Evolutionary conservation across 495 filamentous ascomycete species (phyloP).

Genomic region (Lasiosphaeria ovina): DNA sequence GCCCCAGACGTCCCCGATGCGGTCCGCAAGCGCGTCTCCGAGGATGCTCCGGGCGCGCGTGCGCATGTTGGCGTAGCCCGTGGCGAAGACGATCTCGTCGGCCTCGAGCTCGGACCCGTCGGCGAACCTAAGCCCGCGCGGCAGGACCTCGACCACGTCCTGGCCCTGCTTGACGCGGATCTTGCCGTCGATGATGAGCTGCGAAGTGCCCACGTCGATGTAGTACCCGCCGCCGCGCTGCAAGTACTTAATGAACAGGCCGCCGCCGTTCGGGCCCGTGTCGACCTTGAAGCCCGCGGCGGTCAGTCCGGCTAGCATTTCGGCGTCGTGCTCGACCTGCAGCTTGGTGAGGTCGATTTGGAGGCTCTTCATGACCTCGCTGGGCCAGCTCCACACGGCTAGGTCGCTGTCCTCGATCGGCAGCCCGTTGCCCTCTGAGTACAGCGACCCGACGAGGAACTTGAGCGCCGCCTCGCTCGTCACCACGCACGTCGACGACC

Average conservation of each 20-base stretch:
- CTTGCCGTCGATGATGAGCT: constrained; percentile 73
- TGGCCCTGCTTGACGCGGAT: constrained; percentile 72
- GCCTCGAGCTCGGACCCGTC: constrained; percentile 69
- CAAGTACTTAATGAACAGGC: constrained; percentile 72
- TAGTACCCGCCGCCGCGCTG: constrained; percentile 78
- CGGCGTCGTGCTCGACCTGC: constrained; percentile 51
- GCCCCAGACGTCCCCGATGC: constrained; percentile 71
- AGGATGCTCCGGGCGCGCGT: constrained; percentile 61
- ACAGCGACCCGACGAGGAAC: constrained; percentile 56
- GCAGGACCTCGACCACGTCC: constrained; percentile 60
- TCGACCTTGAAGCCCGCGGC: constrained; percentile 70
- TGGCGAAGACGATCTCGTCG: constrained; percentile 81
- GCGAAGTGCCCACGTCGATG: constrained; percentile 73
- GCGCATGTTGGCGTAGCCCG: constrained; percentile 80
- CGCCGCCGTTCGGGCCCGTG: constrained; percentile 60
- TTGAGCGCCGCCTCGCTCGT: constrained; percentile 47
- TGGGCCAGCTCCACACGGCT: constrained; percentile 53
- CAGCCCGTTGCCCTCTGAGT: constrained; percentile 57
- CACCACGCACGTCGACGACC: constrained; percentile 70
- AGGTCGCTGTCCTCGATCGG: constrained; percentile 65
- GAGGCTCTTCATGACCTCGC: constrained; percentile 56
- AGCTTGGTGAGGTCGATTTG: constrained; percentile 50
- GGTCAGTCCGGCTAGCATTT: constrained; percentile 57
- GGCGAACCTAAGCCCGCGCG: constrained; percentile 59
- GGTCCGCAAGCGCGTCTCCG: constrained; percentile 66